Evolutionary conservation across 2,329 filamentous ascomycete species (phyloP).

Genomic region (Neofusicoccum laricinum): DNA sequence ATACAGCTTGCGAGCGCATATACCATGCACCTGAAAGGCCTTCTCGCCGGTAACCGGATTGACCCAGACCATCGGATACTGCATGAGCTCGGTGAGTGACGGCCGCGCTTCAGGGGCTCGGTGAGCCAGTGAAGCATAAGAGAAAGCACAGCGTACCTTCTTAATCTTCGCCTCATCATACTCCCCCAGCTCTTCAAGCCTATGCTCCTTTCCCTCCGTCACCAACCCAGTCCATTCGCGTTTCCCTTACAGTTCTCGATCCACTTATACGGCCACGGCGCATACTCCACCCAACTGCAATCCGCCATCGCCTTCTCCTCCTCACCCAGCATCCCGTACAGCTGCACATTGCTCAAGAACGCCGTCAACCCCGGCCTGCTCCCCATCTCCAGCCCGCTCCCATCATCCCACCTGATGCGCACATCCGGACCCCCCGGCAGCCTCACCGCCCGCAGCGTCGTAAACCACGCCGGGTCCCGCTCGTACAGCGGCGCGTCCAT

Average conservation of each 20-base stretch:
- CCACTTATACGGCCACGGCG: constrained; percentile 41
- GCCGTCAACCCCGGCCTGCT: background rate
- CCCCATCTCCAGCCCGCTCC: background rate
- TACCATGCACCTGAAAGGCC: constrained; percentile 45
- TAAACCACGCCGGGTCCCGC: constrained; percentile 12
- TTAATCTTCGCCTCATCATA: constrained; percentile 33
- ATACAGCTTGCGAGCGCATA: constrained; percentile 40
- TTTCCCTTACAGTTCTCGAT: constrained; percentile 41
- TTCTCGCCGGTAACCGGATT: constrained; percentile 43
- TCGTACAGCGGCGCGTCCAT: constrained; percentile 17
- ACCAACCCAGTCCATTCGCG: constrained; percentile 42
- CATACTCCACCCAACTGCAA: constrained; percentile 46
- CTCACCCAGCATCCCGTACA: constrained; percentile 38
- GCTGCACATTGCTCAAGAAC: constrained; percentile 23
- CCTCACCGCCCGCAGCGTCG: background rate
- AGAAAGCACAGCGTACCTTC: background rate
- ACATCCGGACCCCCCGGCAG: background rate
- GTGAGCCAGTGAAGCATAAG: no score
- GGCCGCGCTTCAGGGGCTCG: no score
- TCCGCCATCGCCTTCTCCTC: constrained; percentile 40
- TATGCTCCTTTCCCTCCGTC: constrained; percentile 38
- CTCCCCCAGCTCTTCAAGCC: constrained; percentile 36
- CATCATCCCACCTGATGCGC: background rate
- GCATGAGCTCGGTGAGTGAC: background rate
- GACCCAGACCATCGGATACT: constrained; percentile 48